Conservation (phyloP, 805 yeast species). For the Schwanniomyces occidentalis region DNA sequence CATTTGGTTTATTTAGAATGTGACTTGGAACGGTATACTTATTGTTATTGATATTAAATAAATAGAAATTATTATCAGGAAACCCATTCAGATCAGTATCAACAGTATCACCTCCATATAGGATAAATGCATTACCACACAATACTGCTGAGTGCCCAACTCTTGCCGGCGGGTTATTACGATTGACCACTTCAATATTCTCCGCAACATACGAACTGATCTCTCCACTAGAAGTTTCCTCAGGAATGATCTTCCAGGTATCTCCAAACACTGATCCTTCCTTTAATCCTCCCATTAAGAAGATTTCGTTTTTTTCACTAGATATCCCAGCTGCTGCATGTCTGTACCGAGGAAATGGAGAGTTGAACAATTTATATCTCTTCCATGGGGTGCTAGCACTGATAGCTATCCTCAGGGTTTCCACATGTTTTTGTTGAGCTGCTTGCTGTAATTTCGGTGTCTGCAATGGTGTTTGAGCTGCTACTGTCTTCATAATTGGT, state of each 20-base stretch:
- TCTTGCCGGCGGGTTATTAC: slow-evolving; percentile 88
- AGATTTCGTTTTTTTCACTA: slow-evolving; percentile 78
- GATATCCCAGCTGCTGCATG: slow-evolving; percentile 82
- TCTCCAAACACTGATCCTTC: slow-evolving; percentile 94
- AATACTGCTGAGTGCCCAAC: slow-evolving; percentile 93
- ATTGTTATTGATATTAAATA: slow-evolving; percentile 61
- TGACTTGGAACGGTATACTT: slow-evolving; percentile 47
- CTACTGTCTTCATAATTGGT: slow-evolving; percentile 3
- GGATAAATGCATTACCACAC: slow-evolving; percentile 91
- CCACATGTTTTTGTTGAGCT: too few relatives aligned
- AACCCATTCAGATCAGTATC: slow-evolving; percentile 71
- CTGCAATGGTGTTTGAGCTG: too few relatives aligned
- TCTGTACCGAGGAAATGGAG: slow-evolving; percentile 94
- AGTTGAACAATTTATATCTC: slow-evolving; percentile 58
- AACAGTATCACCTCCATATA: slow-evolving; percentile 96
- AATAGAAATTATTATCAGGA: slow-evolving; percentile 86
- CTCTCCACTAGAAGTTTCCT: slow-evolving; percentile 21
- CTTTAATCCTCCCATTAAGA: slow-evolving; percentile 92
- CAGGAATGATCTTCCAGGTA: slow-evolving; percentile 81
- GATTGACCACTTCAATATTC: slow-evolving; percentile 52
- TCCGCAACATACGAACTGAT: slow-evolving; percentile 30
- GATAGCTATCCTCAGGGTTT: too few relatives aligned
- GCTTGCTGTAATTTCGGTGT: slow-evolving; percentile 1
- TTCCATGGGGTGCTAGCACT: slow-evolving; percentile 59
- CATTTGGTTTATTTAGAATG: slow-evolving; percentile 66